Percentiles rank a stretch among this genome's conserved stretches.
Conservation (phyloP, 441 rosid species). For the Iberis amara region DNA sequence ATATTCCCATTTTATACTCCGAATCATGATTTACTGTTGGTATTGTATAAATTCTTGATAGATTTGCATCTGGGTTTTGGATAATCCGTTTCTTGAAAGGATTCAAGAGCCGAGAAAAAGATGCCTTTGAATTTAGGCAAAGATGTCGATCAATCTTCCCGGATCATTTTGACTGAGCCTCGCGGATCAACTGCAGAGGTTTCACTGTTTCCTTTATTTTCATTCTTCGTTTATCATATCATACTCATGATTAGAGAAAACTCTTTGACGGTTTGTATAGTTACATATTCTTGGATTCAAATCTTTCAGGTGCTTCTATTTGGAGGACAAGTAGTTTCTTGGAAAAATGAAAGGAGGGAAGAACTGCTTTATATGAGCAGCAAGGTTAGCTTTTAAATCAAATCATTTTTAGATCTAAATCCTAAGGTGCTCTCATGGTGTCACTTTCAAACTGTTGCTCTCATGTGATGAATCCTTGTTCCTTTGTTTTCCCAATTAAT, state of each 20-base stretch:
- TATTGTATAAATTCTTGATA: slow-evolving; percentile 9
- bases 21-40: not conserved
- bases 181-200: slow-evolving; percentile 85
- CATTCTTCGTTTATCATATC: not conserved
- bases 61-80: slow-evolving; percentile 20
- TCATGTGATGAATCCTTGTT: not conserved
- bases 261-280: too few relatives aligned
- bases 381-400: slow-evolving; percentile 39
- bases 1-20: not conserved
- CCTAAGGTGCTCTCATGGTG: too few relatives aligned
- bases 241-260: not conserved
- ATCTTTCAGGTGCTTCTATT: slow-evolving; percentile 67
- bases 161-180: slow-evolving; percentile 37
- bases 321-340: slow-evolving; percentile 87
- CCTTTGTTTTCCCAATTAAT: not conserved
- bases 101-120: not conserved
- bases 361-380: slow-evolving; percentile 75
- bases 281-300: not conserved
- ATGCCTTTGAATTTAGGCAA: slow-evolving; percentile 65
- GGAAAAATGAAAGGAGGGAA: slow-evolving; percentile 79
- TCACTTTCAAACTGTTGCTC: too few relatives aligned
- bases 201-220: not conserved
- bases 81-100: slow-evolving; percentile 26
- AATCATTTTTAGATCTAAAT: too few relatives aligned
- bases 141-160: slow-evolving; percentile 57